These are phyloP conservation scores for Scenedesmus sp. DNA, from an alignment of 163 green algal genomes.

Conservation along the genomic window DNA sequence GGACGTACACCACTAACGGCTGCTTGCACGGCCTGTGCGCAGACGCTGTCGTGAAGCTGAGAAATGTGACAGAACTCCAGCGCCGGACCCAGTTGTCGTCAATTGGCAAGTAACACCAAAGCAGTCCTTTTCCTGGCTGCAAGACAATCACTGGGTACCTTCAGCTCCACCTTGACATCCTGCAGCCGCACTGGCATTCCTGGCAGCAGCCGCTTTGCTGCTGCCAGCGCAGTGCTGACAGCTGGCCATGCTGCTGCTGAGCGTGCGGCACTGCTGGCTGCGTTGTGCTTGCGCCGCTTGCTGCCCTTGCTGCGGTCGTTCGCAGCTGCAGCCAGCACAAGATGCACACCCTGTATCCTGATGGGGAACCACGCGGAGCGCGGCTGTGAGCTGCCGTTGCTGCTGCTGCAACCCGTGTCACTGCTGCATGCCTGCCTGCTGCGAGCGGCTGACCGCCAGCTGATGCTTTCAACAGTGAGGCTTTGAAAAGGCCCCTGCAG, in stretches of 20 bases:
- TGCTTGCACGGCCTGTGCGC: neutral
- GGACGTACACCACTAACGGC: too few relatives aligned
- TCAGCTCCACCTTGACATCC: conserved; percentile 25
- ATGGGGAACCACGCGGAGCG: conserved; percentile 40
- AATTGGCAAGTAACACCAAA: too few relatives aligned
- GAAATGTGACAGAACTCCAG: neutral
- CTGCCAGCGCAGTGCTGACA: conserved; percentile 6
- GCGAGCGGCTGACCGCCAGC: conserved; percentile 12
- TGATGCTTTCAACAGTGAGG: conserved; percentile 35
- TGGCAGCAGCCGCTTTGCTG: conserved; percentile 30
- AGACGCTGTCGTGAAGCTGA: neutral
- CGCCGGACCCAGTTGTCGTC: too few relatives aligned
- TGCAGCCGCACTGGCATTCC: conserved; percentile 9
- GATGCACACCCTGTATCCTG: neutral
- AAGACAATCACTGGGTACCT: too few relatives aligned
- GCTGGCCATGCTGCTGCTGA: conserved; percentile 32
- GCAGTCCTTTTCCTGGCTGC: too few relatives aligned
- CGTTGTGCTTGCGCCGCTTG: neutral
- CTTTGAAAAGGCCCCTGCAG: conserved; percentile 7
- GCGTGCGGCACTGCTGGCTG: neutral
- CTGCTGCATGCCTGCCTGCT: neutral
- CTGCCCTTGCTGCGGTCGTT: neutral
- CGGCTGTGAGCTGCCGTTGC: neutral
- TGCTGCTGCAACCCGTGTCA: neutral
- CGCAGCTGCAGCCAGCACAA: neutral